Base-by-base conservation (phyloP, 2,329 filamentous ascomycete species). In the Westerdykella aurantiaca region DNA sequence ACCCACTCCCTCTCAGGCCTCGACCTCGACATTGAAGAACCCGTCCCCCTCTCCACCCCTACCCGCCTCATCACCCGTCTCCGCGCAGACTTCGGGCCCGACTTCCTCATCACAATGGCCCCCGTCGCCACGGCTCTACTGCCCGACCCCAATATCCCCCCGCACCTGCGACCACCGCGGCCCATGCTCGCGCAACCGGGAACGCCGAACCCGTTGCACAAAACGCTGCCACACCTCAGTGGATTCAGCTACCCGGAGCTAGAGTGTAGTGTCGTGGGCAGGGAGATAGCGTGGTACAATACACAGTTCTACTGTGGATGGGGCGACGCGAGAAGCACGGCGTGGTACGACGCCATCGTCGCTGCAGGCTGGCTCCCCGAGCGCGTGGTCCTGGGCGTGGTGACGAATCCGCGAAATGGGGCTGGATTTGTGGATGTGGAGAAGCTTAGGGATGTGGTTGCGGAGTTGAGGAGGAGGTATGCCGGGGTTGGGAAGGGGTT, bases 301-400 rank as follows among this genome's bases (percentile, higher is more conserved):
- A 77, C 84, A 5, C 90, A 96, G 61, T 95, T 95, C 68, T 96
- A 96, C 74, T 93, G 86, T 60, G 88, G 88, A 1, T 96, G 88
- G 83, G 88, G 88, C 7, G 80, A 81, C 39, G 79, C 82, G 1
- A 70, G 74, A 22, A 73, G 65, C 12, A 72, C 72, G 2, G 57
- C 62, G 17, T 73, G 71, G 56, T 80, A 76, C 57, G 75, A 79
- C 45, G 67, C 72, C 40, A 75, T 80, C 42, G 64, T 80, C 23
- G 70, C 72, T 12, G 72, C 76, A 37, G 88, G 88, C 7, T 95
- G 86, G 83, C 72, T 78, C 2, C 76, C 87, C 0, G 70, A 79
- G 16, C 86, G 85, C 59, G 74, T 96, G 2, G 86, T 95, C 9
- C 72, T 90, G 44, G 90, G 90, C 2, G 74, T 94, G 42, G 76